Conservation (phyloP, 371 early-diverging fungal species). For the Chytridiales sp. region DNA sequence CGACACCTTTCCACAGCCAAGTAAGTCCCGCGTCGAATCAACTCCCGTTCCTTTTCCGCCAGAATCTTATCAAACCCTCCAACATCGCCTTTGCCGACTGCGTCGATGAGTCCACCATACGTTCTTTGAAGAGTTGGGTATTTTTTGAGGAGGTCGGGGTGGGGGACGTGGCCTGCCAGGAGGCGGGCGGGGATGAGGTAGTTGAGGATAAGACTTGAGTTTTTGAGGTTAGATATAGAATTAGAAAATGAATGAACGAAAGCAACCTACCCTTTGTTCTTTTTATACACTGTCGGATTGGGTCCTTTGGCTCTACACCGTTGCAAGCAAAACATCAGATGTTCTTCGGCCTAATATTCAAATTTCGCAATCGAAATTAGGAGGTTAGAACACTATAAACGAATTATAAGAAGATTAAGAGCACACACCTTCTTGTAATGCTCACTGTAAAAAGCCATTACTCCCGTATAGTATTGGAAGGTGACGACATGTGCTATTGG, state of each 20-base stretch:
- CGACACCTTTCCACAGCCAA: slow-evolving; percentile 75
- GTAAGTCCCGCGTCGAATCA: slow-evolving; percentile 71
- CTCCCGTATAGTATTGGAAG: slow-evolving; percentile 80
- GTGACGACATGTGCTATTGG: slow-evolving; percentile 85
- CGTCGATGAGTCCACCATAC: slow-evolving; percentile 62
- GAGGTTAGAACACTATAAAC: neutral
- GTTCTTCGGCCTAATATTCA: slow-evolving; percentile 60
- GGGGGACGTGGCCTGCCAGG: slow-evolving; percentile 62
- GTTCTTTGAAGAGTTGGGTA: slow-evolving; percentile 57
- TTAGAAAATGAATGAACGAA: neutral
- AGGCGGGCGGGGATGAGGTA: slow-evolving; percentile 73
- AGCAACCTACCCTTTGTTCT: slow-evolving; percentile 2
- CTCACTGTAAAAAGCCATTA: slow-evolving; percentile 79
- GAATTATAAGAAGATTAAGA: neutral
- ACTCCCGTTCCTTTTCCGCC: slow-evolving; percentile 45
- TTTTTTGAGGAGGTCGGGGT: slow-evolving; percentile 47
- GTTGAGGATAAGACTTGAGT: slow-evolving; percentile 65
- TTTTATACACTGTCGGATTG: neutral
- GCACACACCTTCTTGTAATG: slow-evolving; percentile 59
- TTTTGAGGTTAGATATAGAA: neutral
- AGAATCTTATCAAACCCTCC: slow-evolving; percentile 65
- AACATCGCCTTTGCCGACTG: slow-evolving; percentile 71
- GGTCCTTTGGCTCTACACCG: slow-evolving; percentile 53
- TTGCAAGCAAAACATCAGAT: slow-evolving; percentile 66
- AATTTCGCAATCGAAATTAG: neutral